phyloP scores from a whole-genome alignment of 805 yeast genomes.

The Candida silvatica region DNA sequence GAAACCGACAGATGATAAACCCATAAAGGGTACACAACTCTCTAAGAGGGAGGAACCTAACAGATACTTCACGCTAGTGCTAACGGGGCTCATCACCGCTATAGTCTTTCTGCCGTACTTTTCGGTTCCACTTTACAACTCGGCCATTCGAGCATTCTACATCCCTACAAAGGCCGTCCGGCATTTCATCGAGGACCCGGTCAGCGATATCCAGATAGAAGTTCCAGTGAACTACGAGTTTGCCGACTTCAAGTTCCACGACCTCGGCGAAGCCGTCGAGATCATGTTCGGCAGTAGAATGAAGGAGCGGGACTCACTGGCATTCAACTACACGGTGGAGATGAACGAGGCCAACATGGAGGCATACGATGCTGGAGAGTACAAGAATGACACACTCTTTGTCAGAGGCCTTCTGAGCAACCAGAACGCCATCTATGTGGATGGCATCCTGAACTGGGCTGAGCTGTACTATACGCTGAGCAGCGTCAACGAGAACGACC shows the following conservation, averaged over 20 bases:
- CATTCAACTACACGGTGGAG: slow-evolving; percentile 14
- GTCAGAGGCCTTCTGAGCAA: slow-evolving; percentile 12
- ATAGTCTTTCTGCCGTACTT: too few relatives aligned
- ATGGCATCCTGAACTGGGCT: slow-evolving; percentile 15
- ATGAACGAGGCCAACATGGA: slow-evolving; percentile 10
- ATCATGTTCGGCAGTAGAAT: slow-evolving; percentile 36
- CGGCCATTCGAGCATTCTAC: slow-evolving; percentile 1
- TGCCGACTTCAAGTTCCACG: slow-evolving; percentile 53
- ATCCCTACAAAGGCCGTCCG: slow-evolving; percentile 10
- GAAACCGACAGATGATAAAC: too few relatives aligned
- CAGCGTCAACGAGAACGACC: slow-evolving; percentile 36
- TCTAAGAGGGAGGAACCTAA: too few relatives aligned
- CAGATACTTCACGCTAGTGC: too few relatives aligned
- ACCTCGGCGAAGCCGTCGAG: slow-evolving; percentile 48
- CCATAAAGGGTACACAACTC: too few relatives aligned
- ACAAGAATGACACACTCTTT: slow-evolving; percentile 10
- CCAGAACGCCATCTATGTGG: slow-evolving; percentile 21
- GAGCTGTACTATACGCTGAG: slow-evolving; percentile 27
- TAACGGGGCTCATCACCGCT: too few relatives aligned
- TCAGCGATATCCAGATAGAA: slow-evolving; percentile 32
- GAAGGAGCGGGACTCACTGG: slow-evolving; percentile 12
- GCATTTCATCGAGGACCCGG: slow-evolving; percentile 25
- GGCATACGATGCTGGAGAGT: slow-evolving; percentile 3
- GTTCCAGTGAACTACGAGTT: slow-evolving; percentile 35
- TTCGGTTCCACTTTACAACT: too few relatives aligned